These are phyloP conservation scores for Papiliotrema nemorosa DNA, from an alignment of 1,284 basidiomycete genomes.

Conservation along the genomic window DNA sequence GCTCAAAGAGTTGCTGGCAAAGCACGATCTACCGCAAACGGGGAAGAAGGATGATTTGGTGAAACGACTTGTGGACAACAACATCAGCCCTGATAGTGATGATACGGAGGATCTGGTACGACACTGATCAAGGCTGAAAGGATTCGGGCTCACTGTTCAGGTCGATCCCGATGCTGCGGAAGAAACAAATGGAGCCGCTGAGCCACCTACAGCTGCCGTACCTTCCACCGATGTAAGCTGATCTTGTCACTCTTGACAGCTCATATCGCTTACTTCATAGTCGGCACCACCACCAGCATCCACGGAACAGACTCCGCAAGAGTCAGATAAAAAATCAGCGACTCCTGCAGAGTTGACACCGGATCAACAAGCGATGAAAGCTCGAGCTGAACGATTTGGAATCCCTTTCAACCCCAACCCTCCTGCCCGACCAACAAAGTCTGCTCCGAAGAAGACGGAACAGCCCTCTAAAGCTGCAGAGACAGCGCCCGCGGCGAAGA, in stretches of 20 bases:
- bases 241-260: no score
- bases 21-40: slow-evolving; percentile 35
- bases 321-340: no score
- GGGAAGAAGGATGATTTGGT: slow-evolving; percentile 51
- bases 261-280: no score
- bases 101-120: slow-evolving; percentile 25
- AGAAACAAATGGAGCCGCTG: not conserved
- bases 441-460: no score
- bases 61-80: slow-evolving; percentile 45
- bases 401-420: slow-evolving; percentile 36
- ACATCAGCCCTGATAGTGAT: slow-evolving; percentile 21
- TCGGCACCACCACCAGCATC: no score
- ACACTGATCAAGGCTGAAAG: no score
- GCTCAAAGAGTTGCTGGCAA: slow-evolving; percentile 48
- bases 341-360: slow-evolving; percentile 37
- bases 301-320: no score
- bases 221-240: slow-evolving; percentile 10
- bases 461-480: slow-evolving; percentile 9
- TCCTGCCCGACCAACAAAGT: slow-evolving; percentile 4
- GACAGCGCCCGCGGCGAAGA: slow-evolving; percentile 10
- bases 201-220: slow-evolving; percentile 3
- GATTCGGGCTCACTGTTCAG: not conserved
- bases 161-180: not conserved
- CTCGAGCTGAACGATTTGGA: slow-evolving; percentile 48
- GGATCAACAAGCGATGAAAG: slow-evolving; percentile 44